Evolutionary conservation across 2,329 filamentous ascomycete genomes (phyloP), one percentile per base, ranked within the genome.

Genomic region (Diaporthe destruens): DNA sequence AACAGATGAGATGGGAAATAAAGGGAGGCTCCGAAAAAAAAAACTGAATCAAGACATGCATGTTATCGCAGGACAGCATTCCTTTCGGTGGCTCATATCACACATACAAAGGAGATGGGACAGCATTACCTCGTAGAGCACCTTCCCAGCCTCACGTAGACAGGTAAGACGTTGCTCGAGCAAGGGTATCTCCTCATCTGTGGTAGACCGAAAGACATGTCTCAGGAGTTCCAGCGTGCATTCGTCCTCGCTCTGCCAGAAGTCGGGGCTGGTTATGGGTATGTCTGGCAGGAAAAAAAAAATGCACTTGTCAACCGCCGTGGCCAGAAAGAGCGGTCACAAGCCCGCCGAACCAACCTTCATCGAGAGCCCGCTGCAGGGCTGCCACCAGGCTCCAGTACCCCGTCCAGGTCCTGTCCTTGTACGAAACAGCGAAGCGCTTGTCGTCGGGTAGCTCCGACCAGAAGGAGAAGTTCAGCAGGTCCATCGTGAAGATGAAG

Each of bases 391-490:
- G 84, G 80, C 95, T 97, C 92, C 94, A 98, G 82, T 99, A 99
- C 4, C 96, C 96, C 0, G 95, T 98, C 94, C 95, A 98, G 72
- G 83, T 90, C 81, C 90, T 92, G 36, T 90, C 95, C 57, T 88
- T 89, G 82, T 98, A 98, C 72, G 94, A 91, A 54, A 99, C 88
- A 12, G 93, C 89, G 81, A 96, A 99, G 14, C 94, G 88, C 77
- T 96, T 91, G 6, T 90, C 87, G 14, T 93, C 91, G 0, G 85
- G 82, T 56, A 83, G 80, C 68, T 94, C 92, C 18, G 94, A 97
- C 96, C 96, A 99, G 81, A 99, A 99, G 29, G 92, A 97, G 80
- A 98, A 99, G 80, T 99, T 99, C 66, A 99, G 85, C 36, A 99
- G 82, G 80, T 99, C 96, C 94, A 99, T 97, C 25, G 94, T 94